phyloP scores from a whole-genome alignment of 1,284 basidiomycete genomes.

The Apiotrichum montevideense region DNA sequence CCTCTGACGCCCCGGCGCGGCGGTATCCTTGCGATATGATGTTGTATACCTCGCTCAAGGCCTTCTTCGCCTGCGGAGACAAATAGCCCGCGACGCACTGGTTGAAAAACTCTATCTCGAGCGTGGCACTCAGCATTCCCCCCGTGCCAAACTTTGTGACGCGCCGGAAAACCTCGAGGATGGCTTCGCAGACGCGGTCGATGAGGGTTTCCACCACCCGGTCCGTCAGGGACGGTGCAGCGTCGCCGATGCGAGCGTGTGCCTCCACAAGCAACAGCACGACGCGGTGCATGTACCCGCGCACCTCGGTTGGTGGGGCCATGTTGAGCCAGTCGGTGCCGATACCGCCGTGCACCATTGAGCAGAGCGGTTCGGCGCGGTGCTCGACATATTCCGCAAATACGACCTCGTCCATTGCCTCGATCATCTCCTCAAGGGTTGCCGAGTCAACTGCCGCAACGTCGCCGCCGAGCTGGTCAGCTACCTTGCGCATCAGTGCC shows the following conservation, averaged over 20 bases:
- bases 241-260: constrained; percentile 80
- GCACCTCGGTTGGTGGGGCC: constrained; percentile 82
- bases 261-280: constrained; percentile 83
- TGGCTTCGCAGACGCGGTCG: constrained; percentile 73
- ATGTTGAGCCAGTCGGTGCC: constrained; percentile 88
- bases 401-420: constrained; percentile 75
- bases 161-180: constrained; percentile 74
- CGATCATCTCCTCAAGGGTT: constrained; percentile 58
- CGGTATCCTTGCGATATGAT: constrained; percentile 89
- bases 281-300: constrained; percentile 87
- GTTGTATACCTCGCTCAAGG: constrained; percentile 83
- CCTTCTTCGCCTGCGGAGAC: constrained; percentile 68
- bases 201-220: constrained; percentile 76
- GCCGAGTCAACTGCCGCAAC: constrained; percentile 72
- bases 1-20: constrained; percentile 57
- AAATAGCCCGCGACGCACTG: constrained; percentile 88
- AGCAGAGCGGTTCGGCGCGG: constrained; percentile 61
- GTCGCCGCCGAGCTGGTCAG: constrained; percentile 66
- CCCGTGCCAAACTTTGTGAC: constrained; percentile 91
- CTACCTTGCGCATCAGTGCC: constrained; percentile 71
- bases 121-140: constrained; percentile 96
- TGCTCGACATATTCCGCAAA: constrained; percentile 82
- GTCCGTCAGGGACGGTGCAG: constrained; percentile 70
- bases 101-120: constrained; percentile 98
- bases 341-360: constrained; percentile 70